A percentile compares a stretch with the other conserved stretches of the same genome.
Conservation (phyloP, 345 rosid species). For the Eucalyptus marginata region DNA sequence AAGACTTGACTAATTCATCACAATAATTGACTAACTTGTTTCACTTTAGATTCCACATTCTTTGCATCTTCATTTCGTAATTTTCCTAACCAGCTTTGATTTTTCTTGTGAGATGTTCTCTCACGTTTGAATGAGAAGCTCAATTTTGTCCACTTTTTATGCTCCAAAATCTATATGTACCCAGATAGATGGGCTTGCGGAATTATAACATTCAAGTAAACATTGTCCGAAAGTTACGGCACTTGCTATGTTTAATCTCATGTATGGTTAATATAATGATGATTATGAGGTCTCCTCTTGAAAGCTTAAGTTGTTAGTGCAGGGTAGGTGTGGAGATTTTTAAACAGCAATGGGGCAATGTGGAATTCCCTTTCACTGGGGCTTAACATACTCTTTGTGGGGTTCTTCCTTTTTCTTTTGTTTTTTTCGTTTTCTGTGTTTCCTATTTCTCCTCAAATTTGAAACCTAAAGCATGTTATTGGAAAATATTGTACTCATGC, state of each 20-base stretch:
- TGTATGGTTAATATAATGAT: neutral
- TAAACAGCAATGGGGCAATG: fast-evolving
- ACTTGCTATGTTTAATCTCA: neutral
- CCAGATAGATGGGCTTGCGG: neutral
- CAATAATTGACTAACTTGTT: too few species aligned
- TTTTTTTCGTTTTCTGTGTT: neutral
- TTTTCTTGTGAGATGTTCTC: neutral
- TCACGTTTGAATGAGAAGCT: neutral
- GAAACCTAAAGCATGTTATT: neutral
- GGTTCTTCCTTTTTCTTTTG: neutral
- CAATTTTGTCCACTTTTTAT: fast-evolving
- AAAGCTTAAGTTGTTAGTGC: too few species aligned
- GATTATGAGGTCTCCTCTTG: neutral
- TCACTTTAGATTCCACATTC: neutral
- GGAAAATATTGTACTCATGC: neutral
- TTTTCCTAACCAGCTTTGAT: neutral
- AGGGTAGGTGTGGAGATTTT: fast-evolving
- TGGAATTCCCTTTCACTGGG: fast-evolving
- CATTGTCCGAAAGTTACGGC: fast-evolving
- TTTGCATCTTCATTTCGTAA: neutral
- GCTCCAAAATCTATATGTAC: too few species aligned
- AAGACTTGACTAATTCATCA: too few species aligned
- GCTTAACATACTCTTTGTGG: too few species aligned
- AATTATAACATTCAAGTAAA: neutral
- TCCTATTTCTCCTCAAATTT: neutral